Conservation (phyloP, 2,329 filamentous ascomycete genomes). For the Diaporthe nobilis region DNA sequence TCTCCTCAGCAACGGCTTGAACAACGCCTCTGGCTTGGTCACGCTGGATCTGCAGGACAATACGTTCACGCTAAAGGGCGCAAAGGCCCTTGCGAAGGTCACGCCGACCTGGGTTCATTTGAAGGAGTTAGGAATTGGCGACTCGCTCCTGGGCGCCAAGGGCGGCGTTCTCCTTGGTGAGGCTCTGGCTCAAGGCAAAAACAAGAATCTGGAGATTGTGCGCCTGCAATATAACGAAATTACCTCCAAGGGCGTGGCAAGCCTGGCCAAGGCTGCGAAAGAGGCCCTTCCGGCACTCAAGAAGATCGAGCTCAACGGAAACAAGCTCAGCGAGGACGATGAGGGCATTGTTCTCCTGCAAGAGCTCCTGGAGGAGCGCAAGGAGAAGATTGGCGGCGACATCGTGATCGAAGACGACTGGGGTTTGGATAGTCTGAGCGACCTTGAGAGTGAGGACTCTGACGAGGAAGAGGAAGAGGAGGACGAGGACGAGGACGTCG, state of each 20-base stretch:
- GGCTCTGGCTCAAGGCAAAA: constrained; percentile 81
- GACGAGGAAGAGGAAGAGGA: constrained; percentile 78
- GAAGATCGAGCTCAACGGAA: constrained; percentile 94
- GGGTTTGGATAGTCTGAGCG: constrained; percentile 88
- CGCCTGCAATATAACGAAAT: constrained; percentile 97
- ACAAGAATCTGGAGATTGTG: constrained; percentile 83
- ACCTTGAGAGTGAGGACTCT: constrained; percentile 84
- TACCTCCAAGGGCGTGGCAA: constrained; percentile 80
- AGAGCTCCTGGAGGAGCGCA: constrained; percentile 81
- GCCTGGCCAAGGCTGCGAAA: constrained; percentile 77
- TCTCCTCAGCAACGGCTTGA: constrained; percentile 84
- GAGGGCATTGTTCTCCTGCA: constrained; percentile 77
- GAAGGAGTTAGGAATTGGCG: constrained; percentile 87
- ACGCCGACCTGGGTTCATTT: constrained; percentile 81
- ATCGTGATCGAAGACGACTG: constrained; percentile 82
- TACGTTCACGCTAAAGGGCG: constrained; percentile 89
- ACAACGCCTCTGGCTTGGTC: constrained; percentile 76
- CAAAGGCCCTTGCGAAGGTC: constrained; percentile 82
- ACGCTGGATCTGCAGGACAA: constrained; percentile 96
- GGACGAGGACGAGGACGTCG: constrained; percentile 71
- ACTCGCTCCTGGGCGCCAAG: constrained; percentile 85
- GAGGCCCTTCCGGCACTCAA: constrained; percentile 80
- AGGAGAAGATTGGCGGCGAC: constrained; percentile 79
- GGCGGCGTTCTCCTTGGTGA: constrained; percentile 81
- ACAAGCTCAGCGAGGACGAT: constrained; percentile 93